These are phyloP conservation scores for Ganoderma leucocontextum DNA, from an alignment of 1,284 basidiomycete genomes.

Conservation along the genomic window DNA sequence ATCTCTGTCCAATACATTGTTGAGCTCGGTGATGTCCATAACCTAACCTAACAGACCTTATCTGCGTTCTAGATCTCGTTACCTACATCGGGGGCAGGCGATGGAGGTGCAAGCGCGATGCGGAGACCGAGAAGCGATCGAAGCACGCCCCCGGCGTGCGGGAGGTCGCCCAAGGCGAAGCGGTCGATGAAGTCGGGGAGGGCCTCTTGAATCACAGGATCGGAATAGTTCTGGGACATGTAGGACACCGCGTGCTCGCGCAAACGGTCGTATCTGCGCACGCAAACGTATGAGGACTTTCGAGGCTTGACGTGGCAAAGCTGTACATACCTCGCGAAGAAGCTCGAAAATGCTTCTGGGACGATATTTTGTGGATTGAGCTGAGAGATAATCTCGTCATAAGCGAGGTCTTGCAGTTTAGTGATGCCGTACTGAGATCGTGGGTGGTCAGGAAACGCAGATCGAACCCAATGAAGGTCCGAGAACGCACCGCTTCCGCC, in stretches of 20 bases:
- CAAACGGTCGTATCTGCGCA: constrained; percentile 25
- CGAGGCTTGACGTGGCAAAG: too few species aligned
- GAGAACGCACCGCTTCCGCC: constrained; percentile 33
- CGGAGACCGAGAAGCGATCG: constrained; percentile 31
- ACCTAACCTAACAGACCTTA: too few species aligned
- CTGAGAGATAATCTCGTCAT: constrained; percentile 21
- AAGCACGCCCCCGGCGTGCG: constrained; percentile 28
- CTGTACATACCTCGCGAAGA: constrained; percentile 19
- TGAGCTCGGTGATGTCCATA: too few species aligned
- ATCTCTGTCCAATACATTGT: too few species aligned
- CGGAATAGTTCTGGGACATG: constrained; percentile 23
- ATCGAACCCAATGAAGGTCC: background rate
- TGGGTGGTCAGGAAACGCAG: background rate
- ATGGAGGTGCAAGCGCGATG: background rate
- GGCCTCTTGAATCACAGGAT: constrained; percentile 15
- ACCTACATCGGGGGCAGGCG: too few species aligned
- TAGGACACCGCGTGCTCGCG: constrained; percentile 32
- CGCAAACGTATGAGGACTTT: background rate
- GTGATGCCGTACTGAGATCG: constrained; percentile 19
- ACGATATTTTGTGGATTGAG: constrained; percentile 32
- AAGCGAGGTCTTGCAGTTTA: constrained; percentile 31
- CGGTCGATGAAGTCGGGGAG: constrained; percentile 22
- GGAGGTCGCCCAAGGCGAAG: constrained; percentile 27
- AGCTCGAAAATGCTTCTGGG: constrained; percentile 34
- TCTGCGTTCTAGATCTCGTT: too few species aligned